These are phyloP conservation scores for Lecanicillium sp. DNA, from an alignment of 2,329 filamentous ascomycete genomes.

Conservation along the genomic window DNA sequence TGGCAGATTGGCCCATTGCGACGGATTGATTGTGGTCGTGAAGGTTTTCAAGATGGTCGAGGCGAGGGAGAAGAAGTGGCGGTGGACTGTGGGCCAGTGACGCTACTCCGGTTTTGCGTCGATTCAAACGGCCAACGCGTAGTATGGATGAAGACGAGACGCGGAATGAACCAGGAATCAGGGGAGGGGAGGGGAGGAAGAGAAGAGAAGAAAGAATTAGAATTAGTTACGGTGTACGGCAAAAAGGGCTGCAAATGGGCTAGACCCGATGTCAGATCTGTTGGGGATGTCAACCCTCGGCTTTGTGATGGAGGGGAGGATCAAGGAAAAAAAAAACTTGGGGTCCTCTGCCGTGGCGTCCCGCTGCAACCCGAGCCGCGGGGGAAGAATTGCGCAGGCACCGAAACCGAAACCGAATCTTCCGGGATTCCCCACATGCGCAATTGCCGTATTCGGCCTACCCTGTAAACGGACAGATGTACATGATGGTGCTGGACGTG, in stretches of 20 bases:
- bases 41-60: too few relatives aligned
- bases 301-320: neutral
- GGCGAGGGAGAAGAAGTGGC: too few relatives aligned
- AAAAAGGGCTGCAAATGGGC: neutral
- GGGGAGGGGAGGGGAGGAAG: neutral
- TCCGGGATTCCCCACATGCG: too few relatives aligned
- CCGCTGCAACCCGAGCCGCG: constrained; percentile 6
- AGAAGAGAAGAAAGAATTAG: neutral
- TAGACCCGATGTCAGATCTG: constrained; percentile 1
- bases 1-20: constrained; percentile 8
- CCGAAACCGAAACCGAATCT: too few relatives aligned
- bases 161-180: too few relatives aligned
- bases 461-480: too few relatives aligned
- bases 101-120: too few relatives aligned
- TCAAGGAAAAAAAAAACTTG: constrained; percentile 1
- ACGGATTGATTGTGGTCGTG: neutral
- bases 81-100: neutral
- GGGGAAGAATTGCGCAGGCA: too few relatives aligned
- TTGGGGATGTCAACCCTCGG: neutral
- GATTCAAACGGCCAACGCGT: too few relatives aligned
- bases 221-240: neutral
- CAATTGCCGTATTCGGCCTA: too few relatives aligned
- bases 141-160: too few relatives aligned
- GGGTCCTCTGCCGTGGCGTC: constrained; percentile 3
- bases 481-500: too few relatives aligned